Conservation (phyloP, 306 rosid species). For the Rubus idaeus region DNA sequence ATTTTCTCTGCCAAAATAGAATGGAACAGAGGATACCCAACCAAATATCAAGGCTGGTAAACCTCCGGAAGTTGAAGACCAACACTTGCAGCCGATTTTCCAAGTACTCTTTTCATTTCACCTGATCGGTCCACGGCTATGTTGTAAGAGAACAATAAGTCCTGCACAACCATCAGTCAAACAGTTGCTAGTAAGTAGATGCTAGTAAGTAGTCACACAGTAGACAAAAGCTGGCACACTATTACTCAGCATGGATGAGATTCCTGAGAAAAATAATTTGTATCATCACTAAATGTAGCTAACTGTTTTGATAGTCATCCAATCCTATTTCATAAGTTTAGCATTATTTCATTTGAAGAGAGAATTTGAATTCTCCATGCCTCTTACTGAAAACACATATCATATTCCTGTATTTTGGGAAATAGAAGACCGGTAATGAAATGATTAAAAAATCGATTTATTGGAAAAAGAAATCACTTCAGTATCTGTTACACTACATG, state of each 20-base stretch:
- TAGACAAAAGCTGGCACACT: neutral
- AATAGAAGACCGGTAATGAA: neutral
- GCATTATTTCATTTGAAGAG: neutral
- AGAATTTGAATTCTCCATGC: neutral
- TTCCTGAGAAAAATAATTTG: neutral
- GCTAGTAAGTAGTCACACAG: neutral
- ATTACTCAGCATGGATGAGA: neutral
- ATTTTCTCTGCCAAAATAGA: neutral
- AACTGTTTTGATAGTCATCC: neutral
- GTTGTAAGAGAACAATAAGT: slow-evolving; percentile 79
- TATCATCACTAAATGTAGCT: neutral
- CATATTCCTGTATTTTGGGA: neutral
- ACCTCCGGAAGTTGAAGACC: slow-evolving; percentile 88
- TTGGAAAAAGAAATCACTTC: neutral
- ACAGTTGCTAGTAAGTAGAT: no score
- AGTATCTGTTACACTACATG: neutral
- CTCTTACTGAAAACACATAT: neutral
- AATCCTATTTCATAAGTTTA: neutral
- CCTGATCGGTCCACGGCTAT: slow-evolving; percentile 85
- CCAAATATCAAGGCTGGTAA: slow-evolving; percentile 51
- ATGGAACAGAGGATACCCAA: neutral
- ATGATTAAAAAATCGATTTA: neutral
- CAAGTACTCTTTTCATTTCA: slow-evolving; percentile 74
- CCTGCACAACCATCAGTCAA: slow-evolving; percentile 48
- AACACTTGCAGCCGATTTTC: slow-evolving; percentile 91